These are phyloP conservation scores for Nannochloris sp. DNA, from an alignment of 139 green algal species.

Conservation along the genomic window DNA sequence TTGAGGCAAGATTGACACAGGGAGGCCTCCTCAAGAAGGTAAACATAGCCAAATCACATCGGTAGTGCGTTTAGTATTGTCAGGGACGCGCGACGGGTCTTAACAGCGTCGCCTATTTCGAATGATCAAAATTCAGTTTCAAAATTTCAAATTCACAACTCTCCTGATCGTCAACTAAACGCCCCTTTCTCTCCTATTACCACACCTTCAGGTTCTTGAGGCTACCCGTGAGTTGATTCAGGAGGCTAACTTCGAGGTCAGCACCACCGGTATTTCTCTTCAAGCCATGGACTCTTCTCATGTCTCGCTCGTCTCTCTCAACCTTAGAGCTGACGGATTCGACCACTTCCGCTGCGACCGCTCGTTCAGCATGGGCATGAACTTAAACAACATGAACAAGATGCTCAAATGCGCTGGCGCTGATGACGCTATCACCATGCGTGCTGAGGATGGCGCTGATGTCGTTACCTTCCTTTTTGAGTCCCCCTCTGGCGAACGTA, in stretches of 20 bases:
- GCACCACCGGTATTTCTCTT: slow-evolving; percentile 68
- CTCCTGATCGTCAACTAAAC: too few relatives aligned
- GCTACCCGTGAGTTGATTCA: slow-evolving; percentile 95
- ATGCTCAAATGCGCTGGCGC: slow-evolving; percentile 96
- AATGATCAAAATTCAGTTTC: too few relatives aligned
- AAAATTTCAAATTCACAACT: too few relatives aligned
- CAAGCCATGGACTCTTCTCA: slow-evolving; percentile 98
- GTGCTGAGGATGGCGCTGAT: slow-evolving; percentile 88
- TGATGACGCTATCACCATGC: slow-evolving; percentile 96
- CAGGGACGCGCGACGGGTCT: too few relatives aligned
- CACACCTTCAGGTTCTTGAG: slow-evolving; percentile 78
- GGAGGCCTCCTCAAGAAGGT: slow-evolving; percentile 78
- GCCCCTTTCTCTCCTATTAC: too few relatives aligned
- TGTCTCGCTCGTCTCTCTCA: slow-evolving; percentile 85
- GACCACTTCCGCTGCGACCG: slow-evolving; percentile 97
- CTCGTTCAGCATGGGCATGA: slow-evolving; percentile 86
- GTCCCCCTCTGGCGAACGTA: slow-evolving; percentile 66
- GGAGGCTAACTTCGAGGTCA: slow-evolving; percentile 97
- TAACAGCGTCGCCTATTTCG: too few relatives aligned
- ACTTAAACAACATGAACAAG: slow-evolving; percentile 91
- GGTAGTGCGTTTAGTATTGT: too few relatives aligned
- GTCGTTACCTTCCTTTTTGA: slow-evolving; percentile 97
- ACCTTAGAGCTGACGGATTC: slow-evolving; percentile 85
- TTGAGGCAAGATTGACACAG: slow-evolving; percentile 69
- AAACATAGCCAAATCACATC: too few relatives aligned